Percentiles rank a stretch among this genome's conserved stretches.
Conservation (phyloP, 108 stramenopile species). For the Cyclotella baltica region DNA sequence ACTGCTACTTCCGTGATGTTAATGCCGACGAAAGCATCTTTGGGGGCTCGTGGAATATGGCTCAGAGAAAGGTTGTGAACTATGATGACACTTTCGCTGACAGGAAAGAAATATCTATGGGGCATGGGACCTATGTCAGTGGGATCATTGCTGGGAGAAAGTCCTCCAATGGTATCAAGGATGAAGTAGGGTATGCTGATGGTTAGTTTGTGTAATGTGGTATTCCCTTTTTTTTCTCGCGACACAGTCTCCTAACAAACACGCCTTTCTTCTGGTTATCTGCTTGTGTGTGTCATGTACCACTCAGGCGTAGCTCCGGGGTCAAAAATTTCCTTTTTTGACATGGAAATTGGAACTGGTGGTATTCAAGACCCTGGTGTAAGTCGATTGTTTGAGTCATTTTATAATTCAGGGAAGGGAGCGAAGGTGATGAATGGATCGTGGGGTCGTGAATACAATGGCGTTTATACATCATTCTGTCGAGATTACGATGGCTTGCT, state of each 20-base stretch:
- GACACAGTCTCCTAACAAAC: too few relatives aligned
- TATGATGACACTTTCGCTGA: constrained; percentile 52
- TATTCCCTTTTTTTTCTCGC: too few relatives aligned
- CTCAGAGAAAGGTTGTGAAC: constrained; percentile 53
- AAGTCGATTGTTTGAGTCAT: constrained; percentile 37
- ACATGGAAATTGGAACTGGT: constrained; percentile 49
- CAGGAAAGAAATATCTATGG: constrained; percentile 33
- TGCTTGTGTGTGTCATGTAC: too few relatives aligned
- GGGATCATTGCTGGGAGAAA: constrained; percentile 56
- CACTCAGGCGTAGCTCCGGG: constrained; percentile 57
- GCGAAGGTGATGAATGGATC: constrained; percentile 44
- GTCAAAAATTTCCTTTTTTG: constrained; percentile 59
- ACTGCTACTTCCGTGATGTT: constrained; percentile 63
- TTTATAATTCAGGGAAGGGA: constrained; percentile 39
- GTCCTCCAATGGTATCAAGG: constrained; percentile 40
- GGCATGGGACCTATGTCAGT: constrained; percentile 62
- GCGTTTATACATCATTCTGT: constrained; percentile 43
- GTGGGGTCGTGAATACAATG: constrained; percentile 49
- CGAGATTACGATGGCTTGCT: constrained; percentile 44
- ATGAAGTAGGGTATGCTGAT: constrained; percentile 47
- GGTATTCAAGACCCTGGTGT: constrained; percentile 50
- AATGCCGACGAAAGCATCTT: constrained; percentile 12
- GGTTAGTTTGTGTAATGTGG: too few relatives aligned
- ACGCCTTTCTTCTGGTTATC: too few relatives aligned
- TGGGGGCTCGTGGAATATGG: constrained; percentile 39